Percentiles rank a stretch among this genome's conserved stretches.
phyloP scores from a whole-genome alignment of 2,329 filamentous ascomycete genomes.

The Pyricularia sp. region DNA sequence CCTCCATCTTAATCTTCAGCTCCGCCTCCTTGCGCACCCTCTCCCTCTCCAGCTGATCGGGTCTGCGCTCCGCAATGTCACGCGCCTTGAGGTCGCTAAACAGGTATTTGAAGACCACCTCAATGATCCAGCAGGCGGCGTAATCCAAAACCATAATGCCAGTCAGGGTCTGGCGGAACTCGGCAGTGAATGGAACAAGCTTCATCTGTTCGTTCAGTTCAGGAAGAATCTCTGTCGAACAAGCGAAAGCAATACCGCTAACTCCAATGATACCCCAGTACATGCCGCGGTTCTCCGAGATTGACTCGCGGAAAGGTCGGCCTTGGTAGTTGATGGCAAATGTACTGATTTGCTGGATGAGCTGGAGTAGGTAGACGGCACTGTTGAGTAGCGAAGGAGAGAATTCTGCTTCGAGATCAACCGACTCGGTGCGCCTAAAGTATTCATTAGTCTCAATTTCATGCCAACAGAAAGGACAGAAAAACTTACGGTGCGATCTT shows the following conservation, averaged over 20 bases:
- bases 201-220: constrained; percentile 90
- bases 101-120: constrained; percentile 67
- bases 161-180: constrained; percentile 84
- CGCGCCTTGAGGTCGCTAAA: constrained; percentile 91
- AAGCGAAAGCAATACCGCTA: constrained; percentile 80
- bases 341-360: constrained; percentile 97
- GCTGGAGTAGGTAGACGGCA: constrained; percentile 89
- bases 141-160: constrained; percentile 80
- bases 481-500: constrained; percentile 67
- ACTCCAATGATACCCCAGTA: constrained; percentile 92
- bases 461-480: constrained; percentile 8
- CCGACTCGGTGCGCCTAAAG: constrained; percentile 36
- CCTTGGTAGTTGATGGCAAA: constrained; percentile 99
- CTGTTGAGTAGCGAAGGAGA: constrained; percentile 87
- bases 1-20: constrained; percentile 31
- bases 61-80: constrained; percentile 76
- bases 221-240: constrained; percentile 87
- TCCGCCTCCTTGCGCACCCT: constrained; percentile 51
- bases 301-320: constrained; percentile 89
- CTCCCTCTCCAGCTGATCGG: constrained; percentile 76
- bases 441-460: not conserved
- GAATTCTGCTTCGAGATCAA: constrained; percentile 94
- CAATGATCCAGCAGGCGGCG: constrained; percentile 72
- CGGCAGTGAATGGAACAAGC: constrained; percentile 88
- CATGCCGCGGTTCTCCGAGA: constrained; percentile 94